Evolutionary conservation across 1,284 basidiomycete species (phyloP).

Genomic region (Malassezia yamatoensis): DNA sequence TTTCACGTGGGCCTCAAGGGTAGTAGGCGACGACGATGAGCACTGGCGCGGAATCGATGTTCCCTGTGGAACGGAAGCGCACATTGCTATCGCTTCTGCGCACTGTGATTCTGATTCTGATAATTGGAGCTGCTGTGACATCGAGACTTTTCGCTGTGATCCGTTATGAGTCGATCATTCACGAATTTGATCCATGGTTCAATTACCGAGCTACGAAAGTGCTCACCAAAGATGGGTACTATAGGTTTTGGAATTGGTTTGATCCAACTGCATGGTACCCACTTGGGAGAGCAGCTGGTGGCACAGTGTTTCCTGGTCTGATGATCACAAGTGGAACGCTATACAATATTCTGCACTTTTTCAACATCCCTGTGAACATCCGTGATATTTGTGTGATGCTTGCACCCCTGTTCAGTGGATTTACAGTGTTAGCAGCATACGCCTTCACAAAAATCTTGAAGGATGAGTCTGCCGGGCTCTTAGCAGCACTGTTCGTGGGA

Average conservation of each 20-base stretch:
- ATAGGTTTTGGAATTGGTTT: conserved; percentile 71
- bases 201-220: conserved; percentile 59
- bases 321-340: conserved; percentile 97
- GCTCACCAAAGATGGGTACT: conserved; percentile 58
- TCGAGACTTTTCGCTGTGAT: conserved; percentile 94
- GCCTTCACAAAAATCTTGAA: conserved; percentile 49
- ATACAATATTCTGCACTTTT: conserved; percentile 73
- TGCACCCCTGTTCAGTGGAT: conserved; percentile 87
- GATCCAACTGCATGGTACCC: conserved; percentile 96
- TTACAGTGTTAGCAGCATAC: conserved; percentile 96
- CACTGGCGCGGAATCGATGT: conserved; percentile 18
- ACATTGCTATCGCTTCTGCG: conserved; percentile 29
- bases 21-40: neutral
- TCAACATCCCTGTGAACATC: conserved; percentile 94
- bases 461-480: conserved; percentile 66
- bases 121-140: conserved; percentile 68
- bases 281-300: conserved; percentile 91
- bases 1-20: neutral
- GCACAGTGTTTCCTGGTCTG: conserved; percentile 88
- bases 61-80: neutral
- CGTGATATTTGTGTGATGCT: conserved; percentile 93
- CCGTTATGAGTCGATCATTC: conserved; percentile 97
- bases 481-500: conserved; percentile 96
- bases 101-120: conserved; percentile 43
- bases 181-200: conserved; percentile 88